Evolutionary conservation across 2,329 filamentous ascomycete species (phyloP), one percentile per base, ranked within the genome.

Genomic region (Bipolaris sorokiniana): DNA sequence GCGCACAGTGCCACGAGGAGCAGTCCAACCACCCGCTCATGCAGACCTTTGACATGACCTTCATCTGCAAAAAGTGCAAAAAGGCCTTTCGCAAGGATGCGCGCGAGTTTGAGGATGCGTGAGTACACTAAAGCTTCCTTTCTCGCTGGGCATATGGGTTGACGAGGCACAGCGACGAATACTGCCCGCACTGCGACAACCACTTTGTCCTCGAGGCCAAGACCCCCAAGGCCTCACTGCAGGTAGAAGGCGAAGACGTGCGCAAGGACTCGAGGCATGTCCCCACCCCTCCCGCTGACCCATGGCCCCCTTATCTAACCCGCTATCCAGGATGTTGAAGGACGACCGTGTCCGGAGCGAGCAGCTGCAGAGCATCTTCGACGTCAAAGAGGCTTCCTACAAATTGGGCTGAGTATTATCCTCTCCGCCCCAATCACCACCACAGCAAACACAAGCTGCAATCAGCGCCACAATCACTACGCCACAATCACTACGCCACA

Each of bases 171-270:
- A 86, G 91, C 75, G 95, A 99, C 80, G 96, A 99, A 77, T 99
- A 96, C 83, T 99, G 95, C 82, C 96, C 95, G 20, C 91, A 97
- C 81, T 99, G 95, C 82, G 95, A 99, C 76, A 99, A 99, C 80
- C 96, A 99, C 79, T 99, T 93, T 74, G 90, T 99, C 37, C 83
- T 99, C 63, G 93, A 98, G 4, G 96, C 95, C 49, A 79, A 90
- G 67, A 91, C 89, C 4, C 91, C 95, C 20, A 90, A 96, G 78
- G 86, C 93, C 9, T 85, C 90, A 34, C 80, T 99, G 49, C 87
- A 93, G 65, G 85, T 99, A 49, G 95, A 99, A 81, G 91, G 94
- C 59, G 94, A 96, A 62, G 96, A 99, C 79, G 88, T 88, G 3
- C 84, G 95, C 58, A 84, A 93, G 68, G 91, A 99, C 78, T 86